phyloP scores from a whole-genome alignment of 73 alveolate species.

The Paramecium biaurelia region DNA sequence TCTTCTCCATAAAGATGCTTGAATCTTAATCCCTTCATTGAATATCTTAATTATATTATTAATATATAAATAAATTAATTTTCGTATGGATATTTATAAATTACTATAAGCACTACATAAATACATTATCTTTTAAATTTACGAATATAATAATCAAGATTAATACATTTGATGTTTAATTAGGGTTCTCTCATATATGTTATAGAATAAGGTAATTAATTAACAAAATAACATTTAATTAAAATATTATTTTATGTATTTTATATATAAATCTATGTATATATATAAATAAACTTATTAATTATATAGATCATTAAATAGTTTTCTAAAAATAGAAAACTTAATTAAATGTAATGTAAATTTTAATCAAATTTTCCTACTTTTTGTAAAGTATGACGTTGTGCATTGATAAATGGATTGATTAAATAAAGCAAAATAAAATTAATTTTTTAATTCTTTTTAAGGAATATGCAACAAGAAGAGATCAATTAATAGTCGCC shows the following conservation, averaged over 20 bases:
- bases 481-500: not conserved
- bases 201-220: not conserved
- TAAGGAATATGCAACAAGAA: not conserved
- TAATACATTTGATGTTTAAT: not conserved
- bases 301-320: not conserved
- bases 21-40: slow-evolving; percentile 25
- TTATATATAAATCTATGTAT: too few species aligned
- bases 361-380: not conserved
- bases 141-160: not conserved
- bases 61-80: not conserved
- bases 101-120: not conserved
- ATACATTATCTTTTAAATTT: not conserved
- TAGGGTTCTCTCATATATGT: not conserved
- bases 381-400: not conserved
- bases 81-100: not conserved
- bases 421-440: not conserved
- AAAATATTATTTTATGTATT: too few species aligned
- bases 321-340: not conserved
- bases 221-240: not conserved
- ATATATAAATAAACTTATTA: not conserved
- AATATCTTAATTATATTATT: not conserved
- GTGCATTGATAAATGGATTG: not conserved
- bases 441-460: slow-evolving; percentile 5
- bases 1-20: slow-evolving; percentile 67
- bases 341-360: not conserved